These are phyloP conservation scores for Alternaria hordeiaustralica DNA, from an alignment of 2,329 filamentous ascomycete genomes.

Conservation along the genomic window DNA sequence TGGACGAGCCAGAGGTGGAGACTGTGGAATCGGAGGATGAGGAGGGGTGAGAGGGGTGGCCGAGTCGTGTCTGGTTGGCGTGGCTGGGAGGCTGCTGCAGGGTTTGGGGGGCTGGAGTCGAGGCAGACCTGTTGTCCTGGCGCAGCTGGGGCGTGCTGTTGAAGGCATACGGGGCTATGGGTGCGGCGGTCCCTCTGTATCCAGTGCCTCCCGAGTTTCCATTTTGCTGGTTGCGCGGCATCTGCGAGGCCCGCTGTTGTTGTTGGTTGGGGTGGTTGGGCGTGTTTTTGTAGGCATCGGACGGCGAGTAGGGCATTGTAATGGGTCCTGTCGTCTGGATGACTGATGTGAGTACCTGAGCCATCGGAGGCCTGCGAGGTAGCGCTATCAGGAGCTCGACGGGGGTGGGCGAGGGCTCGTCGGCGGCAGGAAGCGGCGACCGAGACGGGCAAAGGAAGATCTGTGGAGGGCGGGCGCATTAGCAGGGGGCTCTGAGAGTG, in stretches of 20 bases:
- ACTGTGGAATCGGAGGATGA: constrained; percentile 52
- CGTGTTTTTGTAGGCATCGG: constrained; percentile 55
- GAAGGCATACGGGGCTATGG: constrained; percentile 59
- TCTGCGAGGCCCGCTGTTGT: constrained; percentile 50
- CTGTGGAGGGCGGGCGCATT: constrained; percentile 22
- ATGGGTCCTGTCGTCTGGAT: constrained; percentile 55
- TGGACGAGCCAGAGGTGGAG: constrained; percentile 59
- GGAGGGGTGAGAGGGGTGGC: constrained; percentile 49
- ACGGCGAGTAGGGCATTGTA: constrained; percentile 58
- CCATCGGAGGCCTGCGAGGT: constrained; percentile 44
- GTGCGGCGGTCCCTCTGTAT: constrained; percentile 53
- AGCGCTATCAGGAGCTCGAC: constrained; percentile 27
- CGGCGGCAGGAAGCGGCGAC: constrained; percentile 21
- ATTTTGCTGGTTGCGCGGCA: constrained; percentile 54
- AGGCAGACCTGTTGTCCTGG: constrained; percentile 62
- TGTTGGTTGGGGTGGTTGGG: constrained; percentile 46
- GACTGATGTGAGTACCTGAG: constrained; percentile 57
- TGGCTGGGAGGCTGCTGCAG: constrained; percentile 37
- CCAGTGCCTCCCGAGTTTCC: constrained; percentile 46
- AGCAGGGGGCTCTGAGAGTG: constrained; percentile 19
- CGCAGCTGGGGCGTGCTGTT: constrained; percentile 61
- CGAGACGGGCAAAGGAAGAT: constrained; percentile 20
- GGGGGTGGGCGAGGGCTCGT: constrained; percentile 21
- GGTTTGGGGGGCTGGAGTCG: constrained; percentile 58
- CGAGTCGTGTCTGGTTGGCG: constrained; percentile 35